Base-by-base conservation (phyloP, 225 moss, liverwort and hornwort species). In the Straminergon stramineum region DNA sequence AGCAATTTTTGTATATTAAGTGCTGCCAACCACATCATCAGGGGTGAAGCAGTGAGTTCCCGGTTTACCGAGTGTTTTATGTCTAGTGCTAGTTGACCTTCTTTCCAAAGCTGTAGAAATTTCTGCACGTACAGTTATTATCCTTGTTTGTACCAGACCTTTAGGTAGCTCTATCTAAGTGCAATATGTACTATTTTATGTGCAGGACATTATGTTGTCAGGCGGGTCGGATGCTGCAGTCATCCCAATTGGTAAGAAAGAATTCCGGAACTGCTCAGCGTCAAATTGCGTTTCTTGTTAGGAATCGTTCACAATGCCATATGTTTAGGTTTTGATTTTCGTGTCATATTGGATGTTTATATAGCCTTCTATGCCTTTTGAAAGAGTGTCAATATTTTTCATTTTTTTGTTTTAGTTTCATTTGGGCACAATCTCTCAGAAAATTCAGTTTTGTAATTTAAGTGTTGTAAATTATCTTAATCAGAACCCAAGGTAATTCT, bases 1-100 rank as follows among this genome's bases (percentile, higher is more conserved):
- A 98, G 98, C 88, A 98, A 98, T 93, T 98, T 98, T 90, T 98
- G 98, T 94, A 97, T 98, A 89, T 92, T 98, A 90, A 98, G 95
- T 93, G 98, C 98, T 81, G 98, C 98, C 58, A 98, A 98, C 91
- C 98, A 98, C 91, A 98, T 98, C 90, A 93, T 95, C 86, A 94
- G 98, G 95, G 98, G 98, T 87, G 98, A 98, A 97, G 97, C 98
- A 87, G 97, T 97, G 93, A 96, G 97, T 93, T 88, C 27, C 61
- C 23, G 62, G 20, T 87, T 39, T 37, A 83, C 53, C 21, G 37
- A 53, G 73, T 52, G 69, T 85, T n/a, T 81, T 66, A 67, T 89
- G 61, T 56, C 20, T 66, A 57, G 81, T 53, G 81, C 74, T 85
- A 87, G 52, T 68, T 75, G 82, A 53, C 34, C 63, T 81, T 20